Base-by-base conservation (phyloP, 768 basidiomycete genomes). In the Lyophyllum decastes region DNA sequence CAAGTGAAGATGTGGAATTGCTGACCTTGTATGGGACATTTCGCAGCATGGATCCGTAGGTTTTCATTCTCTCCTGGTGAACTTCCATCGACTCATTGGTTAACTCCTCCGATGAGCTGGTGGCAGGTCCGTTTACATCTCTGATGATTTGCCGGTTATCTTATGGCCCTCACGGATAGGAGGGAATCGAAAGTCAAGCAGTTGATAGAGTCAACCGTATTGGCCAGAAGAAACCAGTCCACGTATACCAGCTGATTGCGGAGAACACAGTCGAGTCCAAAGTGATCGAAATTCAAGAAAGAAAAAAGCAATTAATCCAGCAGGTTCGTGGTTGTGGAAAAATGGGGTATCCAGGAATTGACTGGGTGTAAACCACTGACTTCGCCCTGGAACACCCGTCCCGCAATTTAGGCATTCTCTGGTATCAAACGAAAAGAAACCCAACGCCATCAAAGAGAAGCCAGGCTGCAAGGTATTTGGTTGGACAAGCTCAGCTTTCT, bases 231-330 rank as follows among this genome's bases (percentile, higher is more conserved):
- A 93, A 88, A 68, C 76, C 82, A 1, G 92, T 95, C 30, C 87
- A 89, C 61, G 92, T 95, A 19, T 95, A 94, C 66, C 94, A 95
- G 64, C 74, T 95, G 48, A 93, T 95, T 54, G 92, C 94, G 0
- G 93, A 94, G 64, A 81, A 94, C 64, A 95, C 94, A 0, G 87
- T 95, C 0, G 94, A 95, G 71, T 82, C 90, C 12, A 94, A 91
- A 72, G 93, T 87, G 43, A 78, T 95, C 44, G 92, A 91, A 24
- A 95, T 95, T 58, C 94, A 95, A 69, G 89, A 91, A 57, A 82
- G 82, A 66, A 95, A 95, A 76, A 94, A 93, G 73, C 75, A 73
- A 30, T 70, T 95, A 41, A 86, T 95, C 55, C 79, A 89, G 65
- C 84, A 93, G 74, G 92, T 89, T 61, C 17, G 65, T 58, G 3